Evolutionary conservation across 441 rosid species (phyloP).

Genomic region (Bruguiera hainesii): DNA sequence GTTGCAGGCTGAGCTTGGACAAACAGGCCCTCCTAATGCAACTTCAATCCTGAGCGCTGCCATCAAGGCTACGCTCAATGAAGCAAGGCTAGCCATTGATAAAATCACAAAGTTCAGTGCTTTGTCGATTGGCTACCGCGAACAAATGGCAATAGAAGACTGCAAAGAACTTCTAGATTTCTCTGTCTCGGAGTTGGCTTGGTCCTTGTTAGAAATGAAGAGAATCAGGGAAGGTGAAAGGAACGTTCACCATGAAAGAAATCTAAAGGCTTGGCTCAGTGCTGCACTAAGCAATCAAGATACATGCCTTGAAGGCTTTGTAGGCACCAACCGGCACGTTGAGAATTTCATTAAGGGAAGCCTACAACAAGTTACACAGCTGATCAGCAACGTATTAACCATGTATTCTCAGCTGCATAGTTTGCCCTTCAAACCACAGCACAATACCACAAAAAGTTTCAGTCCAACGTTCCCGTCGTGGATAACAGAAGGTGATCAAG

Average conservation of each 20-base stretch:
- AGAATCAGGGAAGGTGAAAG: slow-evolving; percentile 45
- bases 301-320: slow-evolving; percentile 89
- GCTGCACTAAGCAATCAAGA: slow-evolving; percentile 94
- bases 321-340: slow-evolving; percentile 63
- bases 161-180: slow-evolving; percentile 88
- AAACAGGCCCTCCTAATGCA: slow-evolving; percentile 27
- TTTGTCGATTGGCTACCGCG: slow-evolving; percentile 66
- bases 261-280: slow-evolving; percentile 88
- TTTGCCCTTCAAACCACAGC: slow-evolving; percentile 57
- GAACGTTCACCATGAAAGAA: slow-evolving; percentile 44
- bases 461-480: slow-evolving; percentile 44
- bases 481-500: slow-evolving; percentile 60
- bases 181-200: slow-evolving; percentile 80
- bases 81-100: slow-evolving; percentile 53
- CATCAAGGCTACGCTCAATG: slow-evolving; percentile 43
- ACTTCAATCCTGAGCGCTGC: slow-evolving; percentile 57
- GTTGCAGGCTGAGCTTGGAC: slow-evolving; percentile 37
- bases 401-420: slow-evolving; percentile 64
- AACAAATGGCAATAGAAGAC: slow-evolving; percentile 75
- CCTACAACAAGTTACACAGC: slow-evolving; percentile 75
- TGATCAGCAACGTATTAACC: slow-evolving; percentile 63
- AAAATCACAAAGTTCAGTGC: slow-evolving; percentile 47
- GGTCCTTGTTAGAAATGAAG: slow-evolving; percentile 80
- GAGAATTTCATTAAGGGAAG: slow-evolving; percentile 64
- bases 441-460: slow-evolving; percentile 20